These are phyloP conservation scores for Paxillus rubicundulus DNA, from an alignment of 768 basidiomycete species.

Conservation along the genomic window DNA sequence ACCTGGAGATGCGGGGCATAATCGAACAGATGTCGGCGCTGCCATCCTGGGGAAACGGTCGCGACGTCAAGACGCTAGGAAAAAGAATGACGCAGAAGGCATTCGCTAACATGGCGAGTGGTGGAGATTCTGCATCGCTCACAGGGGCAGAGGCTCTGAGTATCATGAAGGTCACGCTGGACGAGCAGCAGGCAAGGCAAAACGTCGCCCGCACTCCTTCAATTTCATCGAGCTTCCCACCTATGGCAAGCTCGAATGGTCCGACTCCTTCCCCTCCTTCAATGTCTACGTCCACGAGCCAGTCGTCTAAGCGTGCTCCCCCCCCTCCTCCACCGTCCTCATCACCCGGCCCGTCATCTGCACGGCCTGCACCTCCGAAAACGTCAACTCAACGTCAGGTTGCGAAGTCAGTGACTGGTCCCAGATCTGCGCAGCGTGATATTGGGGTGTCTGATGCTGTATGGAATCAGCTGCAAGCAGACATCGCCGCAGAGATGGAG, in stretches of 20 bases:
- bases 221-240: conserved; percentile 6
- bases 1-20: conserved; percentile 34
- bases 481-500: conserved; percentile 26
- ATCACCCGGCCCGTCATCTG: conserved; percentile 3
- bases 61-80: conserved; percentile 57
- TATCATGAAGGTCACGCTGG: conserved; percentile 22
- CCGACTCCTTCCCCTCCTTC: conserved; percentile 21
- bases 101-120: conserved; percentile 26
- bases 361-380: neutral
- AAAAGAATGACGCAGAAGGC: conserved; percentile 46
- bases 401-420: conserved; percentile 2
- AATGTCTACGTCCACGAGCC: conserved; percentile 15
- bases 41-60: conserved; percentile 66
- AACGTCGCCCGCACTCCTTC: conserved; percentile 3
- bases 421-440: conserved; percentile 37
- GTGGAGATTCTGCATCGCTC: conserved; percentile 24
- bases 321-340: conserved; percentile 18
- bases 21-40: conserved; percentile 44
- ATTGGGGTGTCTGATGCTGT: conserved; percentile 50
- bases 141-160: conserved; percentile 27
- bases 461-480: conserved; percentile 51
- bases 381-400: neutral
- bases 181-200: conserved; percentile 22
- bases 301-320: conserved; percentile 19
- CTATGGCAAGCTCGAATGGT: conserved; percentile 20